A percentile compares a stretch with the other conserved stretches of the same genome.
These are phyloP conservation scores for Corymbia calophylla DNA, from an alignment of 441 rosid species.

Conservation along the genomic window DNA sequence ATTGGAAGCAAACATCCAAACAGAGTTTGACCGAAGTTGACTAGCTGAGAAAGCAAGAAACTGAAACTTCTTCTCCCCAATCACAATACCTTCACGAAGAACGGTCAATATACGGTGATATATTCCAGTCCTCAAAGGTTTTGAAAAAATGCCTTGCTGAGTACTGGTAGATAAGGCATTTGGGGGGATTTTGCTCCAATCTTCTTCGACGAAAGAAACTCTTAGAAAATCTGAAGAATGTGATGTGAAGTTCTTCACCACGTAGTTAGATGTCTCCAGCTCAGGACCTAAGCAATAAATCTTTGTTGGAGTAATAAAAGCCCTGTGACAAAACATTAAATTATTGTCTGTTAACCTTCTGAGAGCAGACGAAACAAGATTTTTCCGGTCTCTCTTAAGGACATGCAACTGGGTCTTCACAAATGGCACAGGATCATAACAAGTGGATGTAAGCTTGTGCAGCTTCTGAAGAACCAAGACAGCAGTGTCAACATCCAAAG, in stretches of 20 bases:
- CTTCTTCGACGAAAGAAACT: conserved; percentile 91
- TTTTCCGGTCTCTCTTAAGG: conserved; percentile 26
- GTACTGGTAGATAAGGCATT: conserved; percentile 60
- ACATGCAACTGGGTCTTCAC: conserved; percentile 34
- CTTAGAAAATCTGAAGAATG: conserved; percentile 79
- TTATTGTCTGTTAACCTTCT: conserved; percentile 39
- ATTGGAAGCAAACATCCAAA: conserved; percentile 97
- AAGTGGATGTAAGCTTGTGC: conserved; percentile 51
- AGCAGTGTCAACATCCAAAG: conserved; percentile 38
- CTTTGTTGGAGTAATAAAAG: conserved; percentile 70
- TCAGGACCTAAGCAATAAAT: conserved; percentile 94
- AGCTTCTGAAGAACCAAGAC: conserved; percentile 53
- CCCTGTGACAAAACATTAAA: conserved; percentile 79
- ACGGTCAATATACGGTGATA: conserved; percentile 63
- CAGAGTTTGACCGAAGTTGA: conserved; percentile 84
- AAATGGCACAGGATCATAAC: conserved; percentile 56
- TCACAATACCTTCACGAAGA: conserved; percentile 64
- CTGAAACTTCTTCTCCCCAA: conserved; percentile 68
- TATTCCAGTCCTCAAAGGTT: conserved; percentile 62
- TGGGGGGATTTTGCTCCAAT: conserved; percentile 78
- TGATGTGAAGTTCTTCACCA: conserved; percentile 65
- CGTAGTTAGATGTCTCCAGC: conserved; percentile 80
- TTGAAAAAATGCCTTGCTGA: conserved; percentile 54
- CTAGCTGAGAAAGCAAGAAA: conserved; percentile 97
- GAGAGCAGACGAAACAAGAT: conserved; percentile 24